Conservation (phyloP, 306 rosid species). For the Acacia acuminata region DNA sequence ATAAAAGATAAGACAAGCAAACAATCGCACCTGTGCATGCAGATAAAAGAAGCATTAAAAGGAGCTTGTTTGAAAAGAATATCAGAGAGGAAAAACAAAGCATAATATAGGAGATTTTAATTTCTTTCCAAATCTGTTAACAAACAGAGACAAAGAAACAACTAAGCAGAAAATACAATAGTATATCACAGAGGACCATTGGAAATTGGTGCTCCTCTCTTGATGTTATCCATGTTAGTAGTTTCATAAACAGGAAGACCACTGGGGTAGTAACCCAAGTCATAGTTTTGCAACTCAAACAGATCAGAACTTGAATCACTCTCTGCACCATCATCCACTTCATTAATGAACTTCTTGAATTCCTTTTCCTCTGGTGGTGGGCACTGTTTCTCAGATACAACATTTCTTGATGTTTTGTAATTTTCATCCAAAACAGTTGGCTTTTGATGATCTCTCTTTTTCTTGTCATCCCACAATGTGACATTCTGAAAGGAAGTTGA, state of each 20-base stretch:
- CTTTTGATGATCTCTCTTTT: slow-evolving; percentile 42
- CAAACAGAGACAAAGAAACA: slow-evolving; percentile 32
- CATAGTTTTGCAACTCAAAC: slow-evolving; percentile 92
- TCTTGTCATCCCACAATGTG: slow-evolving; percentile 44
- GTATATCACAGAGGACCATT: slow-evolving; percentile 51
- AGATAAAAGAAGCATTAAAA: slow-evolving; percentile 27
- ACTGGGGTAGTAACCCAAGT: slow-evolving; percentile 71
- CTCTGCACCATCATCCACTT: slow-evolving; percentile 77
- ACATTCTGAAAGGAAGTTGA: slow-evolving; percentile 42
- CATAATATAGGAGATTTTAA: slow-evolving; percentile 36
- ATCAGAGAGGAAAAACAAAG: slow-evolving; percentile 26
- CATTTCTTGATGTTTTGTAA: slow-evolving; percentile 35
- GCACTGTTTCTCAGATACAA: slow-evolving; percentile 31
- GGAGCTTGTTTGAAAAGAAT: slow-evolving; percentile 34
- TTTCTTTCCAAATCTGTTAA: slow-evolving; percentile 45
- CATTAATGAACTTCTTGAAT: slow-evolving; percentile 34
- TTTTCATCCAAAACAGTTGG: slow-evolving; percentile 42
- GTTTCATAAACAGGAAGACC: slow-evolving; percentile 96
- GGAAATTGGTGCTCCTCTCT: slow-evolving; percentile 80
- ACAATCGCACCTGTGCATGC: slow-evolving; percentile 56
- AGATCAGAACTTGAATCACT: slow-evolving; percentile 98
- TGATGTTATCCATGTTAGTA: slow-evolving; percentile 86
- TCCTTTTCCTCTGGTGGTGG: slow-evolving; percentile 31
- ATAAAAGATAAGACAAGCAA: slow-evolving; percentile 53
- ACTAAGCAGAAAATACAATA: slow-evolving; percentile 21